Base-by-base conservation (phyloP, 202 grass and related monocot species). In the Zizania palustris region DNA sequence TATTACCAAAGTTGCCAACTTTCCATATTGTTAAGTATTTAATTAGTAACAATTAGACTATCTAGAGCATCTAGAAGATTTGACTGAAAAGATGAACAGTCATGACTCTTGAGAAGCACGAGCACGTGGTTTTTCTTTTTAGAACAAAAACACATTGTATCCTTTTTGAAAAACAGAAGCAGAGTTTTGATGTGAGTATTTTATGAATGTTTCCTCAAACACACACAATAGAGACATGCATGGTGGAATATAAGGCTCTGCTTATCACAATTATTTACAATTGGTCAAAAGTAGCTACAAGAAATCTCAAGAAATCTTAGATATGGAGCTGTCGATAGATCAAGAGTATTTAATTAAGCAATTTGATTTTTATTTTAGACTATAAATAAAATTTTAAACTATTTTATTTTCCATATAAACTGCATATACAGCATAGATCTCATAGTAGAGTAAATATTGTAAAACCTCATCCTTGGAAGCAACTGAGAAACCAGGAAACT, bases 131-230 rank as follows among this genome's bases (percentile, higher is more conserved):
- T 55, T 19, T 54, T 54, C 2, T 54, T 54, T 19, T 54, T 19
- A 54, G 1, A 54, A 58, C 7, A 78, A 6, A 57, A 45, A 10
- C 64, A 79, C 21, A 8, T 40, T 20, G 40, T 28, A 28, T 28
- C 28, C 28, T 28, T 28, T 28, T 28, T 28, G 28, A 28, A 28
- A 28, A 28, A 28, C 28, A 28, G 28, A 28, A 28, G 28, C 28
- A 28, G 28, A 28, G 28, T 28, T 28, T 60, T 71, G 65, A 53
- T 71, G 66, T 38, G 16, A 80, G 22, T 19, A 44, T 13, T 39
- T 79, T 39, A 28, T 40, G 50, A 41, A 16, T 53, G 15, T 11
- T 7, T 7, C 11, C 33, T 28, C 38, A 11, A 70, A 19, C n/a
- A 28, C 33, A 59, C 21, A 48, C 20, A 57, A 15, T 13, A 1